phyloP scores from a whole-genome alignment of 2,329 filamentous ascomycete genomes.

The Trichoderma breve region DNA sequence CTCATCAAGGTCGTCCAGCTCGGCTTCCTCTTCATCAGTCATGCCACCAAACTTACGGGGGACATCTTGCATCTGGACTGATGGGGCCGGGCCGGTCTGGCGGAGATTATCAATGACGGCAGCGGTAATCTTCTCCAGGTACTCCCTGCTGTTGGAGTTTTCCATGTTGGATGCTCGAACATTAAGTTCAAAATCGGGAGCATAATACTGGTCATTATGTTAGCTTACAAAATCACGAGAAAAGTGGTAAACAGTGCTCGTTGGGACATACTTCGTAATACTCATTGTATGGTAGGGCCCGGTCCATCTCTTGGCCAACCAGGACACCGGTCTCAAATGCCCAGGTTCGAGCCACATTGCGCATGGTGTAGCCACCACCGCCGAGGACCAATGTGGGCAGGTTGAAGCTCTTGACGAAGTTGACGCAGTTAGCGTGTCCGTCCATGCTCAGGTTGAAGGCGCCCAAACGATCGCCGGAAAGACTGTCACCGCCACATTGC shows the following conservation, averaged over 20 bases:
- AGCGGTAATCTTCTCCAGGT: constrained; percentile 77
- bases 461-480: constrained; percentile 89
- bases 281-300: constrained; percentile 90
- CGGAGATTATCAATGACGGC: constrained; percentile 82
- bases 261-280: constrained; percentile 70
- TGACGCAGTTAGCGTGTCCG: constrained; percentile 91
- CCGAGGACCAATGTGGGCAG: constrained; percentile 89
- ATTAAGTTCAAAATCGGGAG: constrained; percentile 85
- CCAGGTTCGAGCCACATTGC: constrained; percentile 96
- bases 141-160: constrained; percentile 82
- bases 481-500: constrained; percentile 91
- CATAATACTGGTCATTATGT: constrained; percentile 69
- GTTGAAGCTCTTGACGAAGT: constrained; percentile 81
- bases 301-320: constrained; percentile 76
- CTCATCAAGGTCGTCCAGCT: constrained; percentile 70
- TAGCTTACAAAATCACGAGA: constrained; percentile 20
- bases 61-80: constrained; percentile 84
- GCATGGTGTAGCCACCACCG: constrained; percentile 93
- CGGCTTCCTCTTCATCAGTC: constrained; percentile 65
- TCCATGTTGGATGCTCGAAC: constrained; percentile 86
- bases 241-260: neutral
- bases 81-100: constrained; percentile 82
- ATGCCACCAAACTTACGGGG: constrained; percentile 61
- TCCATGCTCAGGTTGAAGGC: constrained; percentile 98
- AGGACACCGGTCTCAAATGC: constrained; percentile 92